Base-by-base conservation (phyloP, 192 early-diverging fungal species). In the Coemansia sp. region DNA sequence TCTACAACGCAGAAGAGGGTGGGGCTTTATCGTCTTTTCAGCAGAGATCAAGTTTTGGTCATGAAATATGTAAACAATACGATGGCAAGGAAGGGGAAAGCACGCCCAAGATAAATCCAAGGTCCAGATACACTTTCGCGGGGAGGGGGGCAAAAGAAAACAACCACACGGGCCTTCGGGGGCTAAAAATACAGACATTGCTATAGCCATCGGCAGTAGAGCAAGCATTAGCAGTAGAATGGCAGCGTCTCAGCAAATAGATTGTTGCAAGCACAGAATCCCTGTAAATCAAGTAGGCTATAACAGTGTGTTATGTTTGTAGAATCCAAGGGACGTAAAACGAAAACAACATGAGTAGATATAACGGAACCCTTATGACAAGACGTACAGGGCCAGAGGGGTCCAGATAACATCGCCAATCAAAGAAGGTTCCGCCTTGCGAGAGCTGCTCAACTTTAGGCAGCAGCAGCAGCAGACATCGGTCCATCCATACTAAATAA, bases 1-100 rank as follows among this genome's bases (percentile, higher is more conserved):
- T 45, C 68, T 73, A 73, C 61, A 33, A 33, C 30, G 62, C 20
- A 67, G 60, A 46, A 66, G 23, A 49, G 30, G 30, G 30, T 2
- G 30, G 30, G 30, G 3, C 30, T 30, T 30, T 30, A 30, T 30
- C 30, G 30, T 41, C 12, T 41, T 14, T 41, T 41, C 5, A 41
- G 39, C 39, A 41, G 39, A 30, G 30, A 30, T 1, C 30, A 30
- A 3, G 30, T 3, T 30, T 30, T 30, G 30, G 30, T 3, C 30
- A 30, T 30, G 30, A 30, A 30, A 30, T 30, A 30, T 30, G 3
- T 2, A 30, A 30, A 30, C 30, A 30, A 30, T 30, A 30, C 30
- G 3, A 30, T 30, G 3, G 30, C 3, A 30, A 3, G 30, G 30
- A 30, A 30, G 3, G 30, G 30, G 30, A 30, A 30, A 30, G 3